Base-by-base conservation (phyloP, 2,329 filamentous ascomycete species). In the Nigrospora sphaerica region DNA sequence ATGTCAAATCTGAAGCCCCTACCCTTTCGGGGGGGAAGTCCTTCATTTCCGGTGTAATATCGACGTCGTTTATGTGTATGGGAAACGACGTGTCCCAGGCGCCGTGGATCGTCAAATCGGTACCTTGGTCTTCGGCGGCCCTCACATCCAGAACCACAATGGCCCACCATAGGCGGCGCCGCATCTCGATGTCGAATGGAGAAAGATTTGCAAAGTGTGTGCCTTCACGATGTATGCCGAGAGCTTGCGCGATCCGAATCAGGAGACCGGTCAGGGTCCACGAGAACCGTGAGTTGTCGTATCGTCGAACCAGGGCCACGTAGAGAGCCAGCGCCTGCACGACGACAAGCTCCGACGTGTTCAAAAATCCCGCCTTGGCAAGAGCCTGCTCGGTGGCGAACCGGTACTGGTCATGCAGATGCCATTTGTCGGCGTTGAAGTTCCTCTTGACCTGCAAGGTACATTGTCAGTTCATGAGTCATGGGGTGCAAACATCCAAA, bases 251-350 rank as follows among this genome's bases (percentile, higher is more conserved):
- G 57, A 80, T 76, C 6, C 76, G 67, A 16, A 81, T 74, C n/a
- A 76, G 73, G 1, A 85, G 69, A 0, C 81, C 82, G 0, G 78
- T 81, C 52, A 86, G 66, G 35, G 80, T 79, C 80, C 82, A 86
- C 6, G 79, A 71, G 4, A 80, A 78, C 4, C 72, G 57, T 42
- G 76, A 61, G 54, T 73, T 72, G 36, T 78, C 75, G 36, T 75
- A 69, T 12, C 71, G 69, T 14, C 75, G 71, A 10, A 77, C 70
- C 1, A 77, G 64, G 4, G 77, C 66, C 6, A 85, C 66, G 49
- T 80, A 84, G 0, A 85, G 64, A 2, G 75, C 64, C 44, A 84
- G 75, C 0, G 81, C 80, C 57, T 86, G 82, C 1, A 85, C 62
- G 0, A 83, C 72, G 7, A 75, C 68, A 1, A 85, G 49, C 38